Evolutionary conservation across 228 moss, liverwort and hornwort genomes (phyloP).

Genomic region (Sphagnum fallax): DNA sequence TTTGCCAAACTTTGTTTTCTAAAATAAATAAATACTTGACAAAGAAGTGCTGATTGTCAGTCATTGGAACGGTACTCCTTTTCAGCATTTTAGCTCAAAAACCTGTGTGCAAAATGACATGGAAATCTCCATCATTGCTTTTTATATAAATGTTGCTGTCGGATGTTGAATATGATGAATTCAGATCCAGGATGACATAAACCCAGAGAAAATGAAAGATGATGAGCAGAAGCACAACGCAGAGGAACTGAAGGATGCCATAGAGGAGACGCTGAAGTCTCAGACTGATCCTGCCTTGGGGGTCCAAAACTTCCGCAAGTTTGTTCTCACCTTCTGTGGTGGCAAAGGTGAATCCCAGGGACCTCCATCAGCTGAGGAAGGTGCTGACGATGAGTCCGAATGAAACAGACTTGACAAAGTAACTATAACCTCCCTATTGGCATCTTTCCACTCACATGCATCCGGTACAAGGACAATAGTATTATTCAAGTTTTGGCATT

Average conservation of each 20-base stretch:
- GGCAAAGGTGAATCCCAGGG: slow-evolving; percentile 27
- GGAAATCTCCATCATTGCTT: no score
- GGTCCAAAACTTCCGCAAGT: slow-evolving; percentile 59
- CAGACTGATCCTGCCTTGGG: slow-evolving; percentile 35
- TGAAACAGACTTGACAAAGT: slow-evolving; percentile 4
- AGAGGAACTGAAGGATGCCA: slow-evolving; percentile 43
- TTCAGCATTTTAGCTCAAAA: no score
- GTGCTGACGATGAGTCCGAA: slow-evolving; percentile 39
- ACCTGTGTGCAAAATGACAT: no score
- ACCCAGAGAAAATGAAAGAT: slow-evolving; percentile 58
- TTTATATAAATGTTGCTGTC: no score
- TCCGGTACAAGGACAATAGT: no score
- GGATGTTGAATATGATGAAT: neutral
- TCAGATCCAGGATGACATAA: slow-evolving; percentile 85
- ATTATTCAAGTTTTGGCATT: no score
- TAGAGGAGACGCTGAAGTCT: slow-evolving; percentile 52
- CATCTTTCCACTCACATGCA: no score
- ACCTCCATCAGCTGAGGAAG: slow-evolving; percentile 18
- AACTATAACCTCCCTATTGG: neutral
- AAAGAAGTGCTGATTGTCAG: no score
- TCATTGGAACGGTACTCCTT: no score
- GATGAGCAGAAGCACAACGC: slow-evolving; percentile 61
- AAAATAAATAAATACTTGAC: no score
- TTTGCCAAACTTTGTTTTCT: no score
- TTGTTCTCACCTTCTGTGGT: slow-evolving; percentile 78